Base-by-base conservation (phyloP, 495 filamentous ascomycete genomes). In the Haplographium delicatum region DNA sequence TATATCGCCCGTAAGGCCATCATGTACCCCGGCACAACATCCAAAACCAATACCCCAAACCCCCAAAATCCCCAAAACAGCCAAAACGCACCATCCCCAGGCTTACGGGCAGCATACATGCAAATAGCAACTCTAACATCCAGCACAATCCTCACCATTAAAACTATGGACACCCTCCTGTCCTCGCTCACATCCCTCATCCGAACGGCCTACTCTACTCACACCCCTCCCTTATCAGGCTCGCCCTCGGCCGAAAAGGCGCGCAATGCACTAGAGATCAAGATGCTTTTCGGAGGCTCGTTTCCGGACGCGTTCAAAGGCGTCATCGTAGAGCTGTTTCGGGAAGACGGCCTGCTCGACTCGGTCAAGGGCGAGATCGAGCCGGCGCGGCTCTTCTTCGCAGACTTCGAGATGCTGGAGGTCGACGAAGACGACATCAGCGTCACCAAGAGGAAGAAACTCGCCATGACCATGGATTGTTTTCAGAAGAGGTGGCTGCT, bases 81-180 rank as follows among this genome's bases (percentile, higher is more conserved):
- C 4, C 65, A 64, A 27, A 46, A 59, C 24, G 65, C 69, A 13
- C 74, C 73, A 45, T 65, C 68, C 38, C 59, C 62, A 2, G 64
- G 65, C 18, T 58, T 78, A 1, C 67, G 68, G 28, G 53, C 64
- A 20, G 70, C 73, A n/a, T 79, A 76, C 52, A 62, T 68, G 46
- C 72, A 70, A 51, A 67, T 78, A 20, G 63, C 67, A 60, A 47
- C 69, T 56, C 40, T 67, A 59, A 55, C 68, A 63, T 35, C 61
- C 62, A 25, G 59, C 65, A 4, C 65, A 58, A 44, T 70, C 69
- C 31, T 64, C 72, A 58, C 70, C 72, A 59, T 66, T 66, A 27
- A 53, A 68, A 26, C 70, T 65, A 74, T 83, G 25, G 74, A 81
- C 33, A 68, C 66, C 18, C 66, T 79, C 11, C 61, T 78, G 34